A percentile compares a stretch with the other conserved stretches of the same genome.
These are phyloP conservation scores for Diddensiella transvaalensis DNA, from an alignment of 805 yeast species.

Conservation along the genomic window DNA sequence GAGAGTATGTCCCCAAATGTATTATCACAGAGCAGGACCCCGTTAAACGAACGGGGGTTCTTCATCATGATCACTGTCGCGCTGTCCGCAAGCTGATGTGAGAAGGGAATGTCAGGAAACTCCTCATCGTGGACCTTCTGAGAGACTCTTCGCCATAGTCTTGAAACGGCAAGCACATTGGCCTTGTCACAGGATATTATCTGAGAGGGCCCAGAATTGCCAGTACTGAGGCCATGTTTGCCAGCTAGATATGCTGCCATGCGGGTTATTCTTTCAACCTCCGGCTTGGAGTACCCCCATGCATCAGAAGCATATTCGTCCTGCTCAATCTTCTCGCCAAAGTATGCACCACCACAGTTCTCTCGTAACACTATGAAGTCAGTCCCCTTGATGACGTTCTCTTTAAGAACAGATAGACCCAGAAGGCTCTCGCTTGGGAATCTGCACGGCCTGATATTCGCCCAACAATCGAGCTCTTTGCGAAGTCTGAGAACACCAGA, in stretches of 20 bases:
- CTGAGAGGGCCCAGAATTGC: constrained; percentile 70
- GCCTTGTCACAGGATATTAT: constrained; percentile 94
- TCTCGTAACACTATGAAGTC: constrained; percentile 86
- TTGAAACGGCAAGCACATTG: constrained; percentile 87
- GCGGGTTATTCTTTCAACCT: constrained; percentile 88
- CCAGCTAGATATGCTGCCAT: constrained; percentile 94
- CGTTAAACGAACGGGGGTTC: constrained; percentile 83
- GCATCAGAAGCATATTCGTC: constrained; percentile 85
- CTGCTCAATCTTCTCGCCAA: constrained; percentile 87
- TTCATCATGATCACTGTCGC: constrained; percentile 96
- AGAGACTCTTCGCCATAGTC: constrained; percentile 92
- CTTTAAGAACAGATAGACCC: constrained; percentile 75
- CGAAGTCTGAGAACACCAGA: constrained; percentile 90
- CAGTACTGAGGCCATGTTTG: constrained; percentile 34
- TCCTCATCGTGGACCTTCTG: constrained; percentile 75
- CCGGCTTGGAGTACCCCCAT: constrained; percentile 82
- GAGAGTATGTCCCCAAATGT: constrained; percentile 97
- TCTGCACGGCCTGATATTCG: constrained; percentile 89
- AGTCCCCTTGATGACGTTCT: constrained; percentile 77
- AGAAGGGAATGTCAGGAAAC: constrained; percentile 78
- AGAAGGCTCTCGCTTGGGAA: constrained; percentile 76
- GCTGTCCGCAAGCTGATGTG: constrained; percentile 95
- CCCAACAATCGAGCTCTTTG: constrained; percentile 87
- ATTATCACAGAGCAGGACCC: constrained; percentile 84
- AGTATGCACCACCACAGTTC: constrained; percentile 90